These are phyloP conservation scores for Termitomyces sp. DNA, from an alignment of 768 basidiomycete species.

Conservation along the genomic window DNA sequence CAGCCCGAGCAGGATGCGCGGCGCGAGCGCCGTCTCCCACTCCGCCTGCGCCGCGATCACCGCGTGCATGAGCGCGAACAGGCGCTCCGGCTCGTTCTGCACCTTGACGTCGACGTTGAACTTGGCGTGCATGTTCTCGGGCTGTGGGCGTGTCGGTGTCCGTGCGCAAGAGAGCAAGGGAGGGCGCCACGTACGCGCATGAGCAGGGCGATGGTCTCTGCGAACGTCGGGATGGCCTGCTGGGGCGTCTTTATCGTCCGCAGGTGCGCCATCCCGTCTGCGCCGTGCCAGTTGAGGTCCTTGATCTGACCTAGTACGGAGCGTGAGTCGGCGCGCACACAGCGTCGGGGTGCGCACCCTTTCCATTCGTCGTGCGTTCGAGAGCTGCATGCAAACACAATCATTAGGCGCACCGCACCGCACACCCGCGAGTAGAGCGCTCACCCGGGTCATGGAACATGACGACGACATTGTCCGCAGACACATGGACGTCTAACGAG, in stretches of 20 bases:
- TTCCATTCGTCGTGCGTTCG: slow-evolving; percentile 76
- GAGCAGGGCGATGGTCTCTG: slow-evolving; percentile 57
- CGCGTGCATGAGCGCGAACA: slow-evolving; percentile 75
- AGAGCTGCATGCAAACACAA: slow-evolving; percentile 35
- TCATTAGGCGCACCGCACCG: not conserved
- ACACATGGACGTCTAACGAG: slow-evolving; percentile 87
- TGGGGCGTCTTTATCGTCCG: slow-evolving; percentile 75
- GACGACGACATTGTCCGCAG: slow-evolving; percentile 78
- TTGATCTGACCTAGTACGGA: slow-evolving; percentile 52
- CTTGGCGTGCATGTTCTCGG: slow-evolving; percentile 69
- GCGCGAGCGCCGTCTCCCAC: slow-evolving; percentile 75
- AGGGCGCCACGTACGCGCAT: slow-evolving; percentile 30
- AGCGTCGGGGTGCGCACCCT: slow-evolving; percentile 28
- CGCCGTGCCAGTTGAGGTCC: slow-evolving; percentile 67
- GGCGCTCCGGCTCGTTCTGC: slow-evolving; percentile 83
- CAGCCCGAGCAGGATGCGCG: slow-evolving; percentile 74
- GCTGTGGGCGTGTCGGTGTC: slow-evolving; percentile 29
- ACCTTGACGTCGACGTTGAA: slow-evolving; percentile 93
- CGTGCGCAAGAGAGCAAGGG: not conserved
- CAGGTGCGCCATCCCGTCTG: slow-evolving; percentile 69
- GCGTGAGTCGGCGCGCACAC: not conserved
- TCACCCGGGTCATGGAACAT: slow-evolving; percentile 95
- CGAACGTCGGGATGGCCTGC: slow-evolving; percentile 89
- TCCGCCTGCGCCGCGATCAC: slow-evolving; percentile 56
- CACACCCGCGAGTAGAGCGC: not conserved